Evolutionary conservation across 805 yeast species (phyloP).

Genomic region (Isabelozyma pseudorhagii): DNA sequence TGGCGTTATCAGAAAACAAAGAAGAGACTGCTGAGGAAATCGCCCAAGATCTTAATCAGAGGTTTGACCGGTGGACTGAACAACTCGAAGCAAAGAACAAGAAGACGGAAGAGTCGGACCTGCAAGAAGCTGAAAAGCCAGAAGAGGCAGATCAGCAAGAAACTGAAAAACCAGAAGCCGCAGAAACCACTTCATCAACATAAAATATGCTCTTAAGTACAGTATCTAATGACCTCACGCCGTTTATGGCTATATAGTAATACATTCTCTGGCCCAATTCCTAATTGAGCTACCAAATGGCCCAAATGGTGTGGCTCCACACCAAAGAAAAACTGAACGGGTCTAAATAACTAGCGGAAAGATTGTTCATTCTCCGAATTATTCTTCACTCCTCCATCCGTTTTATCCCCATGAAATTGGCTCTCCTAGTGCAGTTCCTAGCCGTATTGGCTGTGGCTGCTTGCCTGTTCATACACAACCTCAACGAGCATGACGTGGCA

Average conservation of each 20-base stretch:
- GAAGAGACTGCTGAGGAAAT: slow-evolving; percentile 32
- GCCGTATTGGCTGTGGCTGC: background rate
- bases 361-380: too few relatives aligned
- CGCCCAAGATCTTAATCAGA: slow-evolving; percentile 28
- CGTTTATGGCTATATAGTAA: too few relatives aligned
- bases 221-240: too few relatives aligned
- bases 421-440: background rate
- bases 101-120: background rate
- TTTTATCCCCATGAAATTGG: background rate
- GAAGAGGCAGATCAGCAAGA: slow-evolving; percentile 1
- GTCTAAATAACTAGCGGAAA: too few relatives aligned
- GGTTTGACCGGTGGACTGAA: slow-evolving; percentile 26
- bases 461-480: background rate
- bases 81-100: slow-evolving; percentile 8
- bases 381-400: background rate
- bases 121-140: background rate
- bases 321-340: too few relatives aligned
- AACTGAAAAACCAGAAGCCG: slow-evolving; percentile 3
- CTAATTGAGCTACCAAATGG: too few relatives aligned
- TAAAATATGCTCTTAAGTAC: too few relatives aligned
- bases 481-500: background rate
- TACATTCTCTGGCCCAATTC: too few relatives aligned
- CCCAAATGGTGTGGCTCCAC: too few relatives aligned
- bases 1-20: slow-evolving; percentile 29
- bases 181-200: background rate